Evolutionary conservation across 2,329 filamentous ascomycete genomes (phyloP), one percentile per base, ranked within the genome.

Genomic region (Cladophialophora yegresii): DNA sequence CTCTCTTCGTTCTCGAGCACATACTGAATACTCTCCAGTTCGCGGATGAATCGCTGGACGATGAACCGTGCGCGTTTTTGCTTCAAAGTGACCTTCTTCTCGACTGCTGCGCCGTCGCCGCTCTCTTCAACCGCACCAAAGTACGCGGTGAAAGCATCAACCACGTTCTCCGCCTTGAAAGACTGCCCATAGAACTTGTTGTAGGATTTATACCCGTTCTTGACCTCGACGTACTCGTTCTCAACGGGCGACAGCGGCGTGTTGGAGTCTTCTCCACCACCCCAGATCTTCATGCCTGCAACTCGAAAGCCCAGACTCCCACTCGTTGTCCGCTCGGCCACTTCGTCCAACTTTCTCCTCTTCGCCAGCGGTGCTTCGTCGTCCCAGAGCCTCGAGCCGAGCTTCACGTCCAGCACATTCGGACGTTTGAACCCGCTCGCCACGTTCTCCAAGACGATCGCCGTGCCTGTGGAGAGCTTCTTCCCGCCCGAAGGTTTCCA

Each of bases 361-460:
- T 70, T 70, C 32, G 83, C 81, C 0, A 79, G 76, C 26, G 82
- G 81, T 3, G 87, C 84, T 66, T 81, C 81, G 43, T 96, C 91
- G 13, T 91, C 93, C 89, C 92, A 98, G 5, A 99, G 80, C 33
- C 91, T 85, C 56, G 87, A 84, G 50, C 95, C 95, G 22, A 99
- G 85, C 79, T 99, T 99, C 69, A 96, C 85, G 74, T 99, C 95
- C 63, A 99, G 81, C 7, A 99, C 92, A 71, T 96, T 98, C 6
- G 95, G 92, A 64, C 86, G 85, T 72, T 85, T 85, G 80, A 93
- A 98, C 0, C 91, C 92, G 69, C 85, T 84, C 0, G 92, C 88
- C 6, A 91, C 85, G 75, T 97, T 97, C 74, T 93, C 89, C 30
- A 98, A 81, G 12, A 96, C 92, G 20, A 97, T 88, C 1, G 91